Conservation (phyloP, 1,284 basidiomycete genomes). For the Hypsizygus ulmarius region DNA sequence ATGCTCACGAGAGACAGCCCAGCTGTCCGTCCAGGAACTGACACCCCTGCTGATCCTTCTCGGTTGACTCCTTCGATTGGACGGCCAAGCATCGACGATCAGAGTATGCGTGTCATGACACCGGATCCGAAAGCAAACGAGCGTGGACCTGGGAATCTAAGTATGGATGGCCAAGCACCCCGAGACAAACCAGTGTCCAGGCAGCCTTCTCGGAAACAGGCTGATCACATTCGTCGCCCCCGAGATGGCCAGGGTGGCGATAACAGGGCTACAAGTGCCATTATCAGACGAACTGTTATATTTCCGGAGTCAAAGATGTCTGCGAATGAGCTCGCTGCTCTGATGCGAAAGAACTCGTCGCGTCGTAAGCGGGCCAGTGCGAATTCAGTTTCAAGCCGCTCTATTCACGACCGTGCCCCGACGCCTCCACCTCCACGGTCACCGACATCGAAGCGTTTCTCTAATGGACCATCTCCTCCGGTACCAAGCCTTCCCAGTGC, state of each 20-base stretch:
- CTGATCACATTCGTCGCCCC: constrained; percentile 41
- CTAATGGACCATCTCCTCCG: constrained; percentile 59
- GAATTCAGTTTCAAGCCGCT: constrained; percentile 56
- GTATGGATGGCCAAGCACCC: constrained; percentile 34
- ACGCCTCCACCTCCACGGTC: constrained; percentile 75
- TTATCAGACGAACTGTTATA: constrained; percentile 76
- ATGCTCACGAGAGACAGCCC: constrained; percentile 45
- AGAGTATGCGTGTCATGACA: constrained; percentile 19
- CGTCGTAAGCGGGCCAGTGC: constrained; percentile 60
- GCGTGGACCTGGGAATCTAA: constrained; percentile 28
- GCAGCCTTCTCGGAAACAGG: constrained; percentile 38
- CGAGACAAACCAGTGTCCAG: constrained; percentile 28
- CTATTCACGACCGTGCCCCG: constrained; percentile 76
- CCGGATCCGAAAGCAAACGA: constrained; percentile 24
- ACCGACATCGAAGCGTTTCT: constrained; percentile 57
- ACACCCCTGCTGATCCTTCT: constrained; percentile 18
- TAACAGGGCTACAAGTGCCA: constrained; percentile 41
- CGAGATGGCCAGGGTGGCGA: constrained; percentile 38
- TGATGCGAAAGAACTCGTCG: constrained; percentile 54
- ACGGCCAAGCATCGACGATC: constrained; percentile 15
- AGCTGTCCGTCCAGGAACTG: constrained; percentile 24
- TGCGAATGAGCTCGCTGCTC: constrained; percentile 48
- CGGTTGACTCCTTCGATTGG: constrained; percentile 12
- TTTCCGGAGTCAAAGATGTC: constrained; percentile 61
- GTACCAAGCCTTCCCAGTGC: constrained; percentile 63